Evolutionary conservation across 78 protist species (phyloP).

Genomic region (Chrysochromulina parva): DNA sequence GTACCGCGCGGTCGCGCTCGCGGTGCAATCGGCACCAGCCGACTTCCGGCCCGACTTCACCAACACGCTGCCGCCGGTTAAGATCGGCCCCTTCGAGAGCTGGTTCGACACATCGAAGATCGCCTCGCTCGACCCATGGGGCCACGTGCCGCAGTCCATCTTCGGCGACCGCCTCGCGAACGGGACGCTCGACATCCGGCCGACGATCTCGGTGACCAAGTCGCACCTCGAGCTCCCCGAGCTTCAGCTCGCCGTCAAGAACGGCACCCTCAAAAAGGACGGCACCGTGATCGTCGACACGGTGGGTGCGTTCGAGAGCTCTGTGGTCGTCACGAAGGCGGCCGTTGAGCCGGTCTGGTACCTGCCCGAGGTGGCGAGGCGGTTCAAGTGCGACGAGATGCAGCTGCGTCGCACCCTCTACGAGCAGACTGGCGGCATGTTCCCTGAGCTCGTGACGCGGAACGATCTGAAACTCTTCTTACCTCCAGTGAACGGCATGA

Average conservation of each 20-base stretch:
- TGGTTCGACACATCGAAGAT: slow-evolving; percentile 24
- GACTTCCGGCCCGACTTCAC: slow-evolving; percentile 40
- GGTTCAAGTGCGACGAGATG: not conserved
- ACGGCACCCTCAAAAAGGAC: not conserved
- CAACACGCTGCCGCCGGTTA: slow-evolving; percentile 38
- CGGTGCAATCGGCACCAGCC: not conserved
- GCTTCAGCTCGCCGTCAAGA: slow-evolving; percentile 27
- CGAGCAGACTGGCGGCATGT: slow-evolving; percentile 46
- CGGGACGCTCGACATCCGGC: slow-evolving; percentile 46
- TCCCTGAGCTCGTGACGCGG: slow-evolving; percentile 51
- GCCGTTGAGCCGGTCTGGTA: slow-evolving; percentile 55
- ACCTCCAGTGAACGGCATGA: slow-evolving; percentile 36
- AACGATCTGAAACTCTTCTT: slow-evolving; percentile 42
- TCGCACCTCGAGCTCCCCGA: slow-evolving; percentile 46
- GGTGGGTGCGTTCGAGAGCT: not conserved
- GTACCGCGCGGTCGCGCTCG: slow-evolving; percentile 49
- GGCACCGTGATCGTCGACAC: not conserved
- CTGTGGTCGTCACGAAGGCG: slow-evolving; percentile 22
- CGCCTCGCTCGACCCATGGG: slow-evolving; percentile 57
- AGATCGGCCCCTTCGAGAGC: slow-evolving; percentile 14
- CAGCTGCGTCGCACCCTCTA: slow-evolving; percentile 19
- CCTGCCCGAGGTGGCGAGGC: slow-evolving; percentile 44
- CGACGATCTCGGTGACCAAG: slow-evolving; percentile 45
- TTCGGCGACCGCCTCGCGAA: not conserved
- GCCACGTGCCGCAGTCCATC: not conserved